These are phyloP conservation scores for Discostella pseudostelligera DNA, from an alignment of 108 stramenopile genomes.

Conservation along the genomic window DNA sequence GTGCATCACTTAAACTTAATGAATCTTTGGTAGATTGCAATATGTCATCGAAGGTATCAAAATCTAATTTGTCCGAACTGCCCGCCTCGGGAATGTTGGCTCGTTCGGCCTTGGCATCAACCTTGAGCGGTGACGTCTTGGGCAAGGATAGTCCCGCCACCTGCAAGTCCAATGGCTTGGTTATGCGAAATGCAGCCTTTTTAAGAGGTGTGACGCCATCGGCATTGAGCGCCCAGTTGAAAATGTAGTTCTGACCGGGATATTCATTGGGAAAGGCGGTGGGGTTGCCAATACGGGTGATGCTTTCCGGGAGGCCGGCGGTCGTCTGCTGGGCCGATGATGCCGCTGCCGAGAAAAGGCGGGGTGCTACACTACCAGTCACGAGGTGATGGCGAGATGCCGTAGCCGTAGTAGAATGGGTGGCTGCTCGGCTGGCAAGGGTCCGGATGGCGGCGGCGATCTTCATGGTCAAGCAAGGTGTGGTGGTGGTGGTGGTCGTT, in stretches of 20 bases:
- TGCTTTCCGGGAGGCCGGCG: constrained; percentile 51
- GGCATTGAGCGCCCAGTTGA: constrained; percentile 87
- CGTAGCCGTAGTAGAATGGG: too few relatives aligned
- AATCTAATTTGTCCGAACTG: constrained; percentile 58
- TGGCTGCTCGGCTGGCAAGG: constrained; percentile 3
- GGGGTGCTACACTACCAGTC: neutral
- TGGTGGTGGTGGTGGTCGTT: too few relatives aligned
- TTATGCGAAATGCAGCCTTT: constrained; percentile 82
- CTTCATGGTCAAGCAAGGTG: too few relatives aligned
- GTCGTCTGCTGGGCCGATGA: constrained; percentile 4
- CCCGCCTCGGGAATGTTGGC: constrained; percentile 76
- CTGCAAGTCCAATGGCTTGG: constrained; percentile 82
- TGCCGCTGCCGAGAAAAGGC: constrained; percentile 16
- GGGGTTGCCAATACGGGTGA: constrained; percentile 67
- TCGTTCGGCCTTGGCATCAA: constrained; percentile 41
- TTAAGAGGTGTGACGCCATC: constrained; percentile 88
- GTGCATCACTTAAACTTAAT: constrained; percentile 55
- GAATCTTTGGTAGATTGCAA: constrained; percentile 71
- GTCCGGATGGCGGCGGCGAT: constrained; percentile 8
- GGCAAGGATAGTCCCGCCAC: constrained; percentile 67
- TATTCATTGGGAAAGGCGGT: constrained; percentile 77
- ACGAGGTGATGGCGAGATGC: neutral
- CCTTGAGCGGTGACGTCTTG: constrained; percentile 66
- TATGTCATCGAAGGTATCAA: constrained; percentile 73
- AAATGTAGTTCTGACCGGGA: constrained; percentile 83